phyloP scores from a whole-genome alignment of 495 filamentous ascomycete species.

The Apodospora peruviana region DNA sequence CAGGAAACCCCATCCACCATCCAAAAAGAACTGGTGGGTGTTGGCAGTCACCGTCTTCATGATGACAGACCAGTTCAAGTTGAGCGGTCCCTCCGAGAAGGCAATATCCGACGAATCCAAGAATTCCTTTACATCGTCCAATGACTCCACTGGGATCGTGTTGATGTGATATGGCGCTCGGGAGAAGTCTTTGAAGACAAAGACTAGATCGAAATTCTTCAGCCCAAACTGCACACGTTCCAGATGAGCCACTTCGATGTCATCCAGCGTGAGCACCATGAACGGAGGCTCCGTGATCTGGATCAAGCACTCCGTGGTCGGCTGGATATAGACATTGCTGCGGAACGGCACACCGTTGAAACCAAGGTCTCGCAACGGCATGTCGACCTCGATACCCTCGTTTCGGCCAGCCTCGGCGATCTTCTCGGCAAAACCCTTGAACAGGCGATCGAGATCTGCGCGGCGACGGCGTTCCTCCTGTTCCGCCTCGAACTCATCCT shows the following conservation, averaged over 20 bases:
- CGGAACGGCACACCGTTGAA: conserved; percentile 96
- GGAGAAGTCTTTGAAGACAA: conserved; percentile 95
- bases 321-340: conserved; percentile 90
- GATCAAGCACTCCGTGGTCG: conserved; percentile 96
- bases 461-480: conserved; percentile 91
- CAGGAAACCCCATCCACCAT: conserved; percentile 95
- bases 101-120: conserved; percentile 91
- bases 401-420: conserved; percentile 88
- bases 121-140: conserved; percentile 97
- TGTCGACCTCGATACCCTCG: conserved; percentile 80
- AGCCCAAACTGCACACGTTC: conserved; percentile 97
- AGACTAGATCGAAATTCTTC: conserved; percentile 98
- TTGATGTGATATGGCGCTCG: conserved; percentile 88
- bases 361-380: conserved; percentile 92
- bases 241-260: conserved; percentile 93
- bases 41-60: conserved; percentile 98
- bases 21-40: conserved; percentile 88
- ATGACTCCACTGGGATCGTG: conserved; percentile 91
- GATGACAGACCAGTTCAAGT: conserved; percentile 97
- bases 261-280: conserved; percentile 86
- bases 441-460: conserved; percentile 87
- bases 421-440: conserved; percentile 96
- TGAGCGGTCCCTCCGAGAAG: conserved; percentile 90
- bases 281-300: conserved; percentile 97
- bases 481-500: conserved; percentile 97